Conservation (phyloP, 768 basidiomycete species). For the Lactarius indigo region DNA sequence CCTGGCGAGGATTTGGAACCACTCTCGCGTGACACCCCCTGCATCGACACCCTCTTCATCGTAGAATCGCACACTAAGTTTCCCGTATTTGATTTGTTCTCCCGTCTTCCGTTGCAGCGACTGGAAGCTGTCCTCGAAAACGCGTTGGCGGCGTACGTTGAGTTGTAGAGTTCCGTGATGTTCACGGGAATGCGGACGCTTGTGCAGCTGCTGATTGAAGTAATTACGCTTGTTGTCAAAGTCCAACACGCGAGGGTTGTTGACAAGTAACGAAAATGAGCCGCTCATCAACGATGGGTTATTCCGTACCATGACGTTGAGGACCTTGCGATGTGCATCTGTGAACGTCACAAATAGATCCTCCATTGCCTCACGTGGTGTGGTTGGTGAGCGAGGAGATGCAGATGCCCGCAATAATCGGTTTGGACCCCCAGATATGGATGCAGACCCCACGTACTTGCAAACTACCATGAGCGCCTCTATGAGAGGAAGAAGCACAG, state of each 20-base stretch:
- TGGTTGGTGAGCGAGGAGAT: conserved; percentile 64
- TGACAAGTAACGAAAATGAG: conserved; percentile 92
- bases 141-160: conserved; percentile 84
- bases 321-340: conserved; percentile 85
- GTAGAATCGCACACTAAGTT: conserved; percentile 93
- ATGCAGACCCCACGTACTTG: conserved; percentile 82
- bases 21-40: conserved; percentile 95
- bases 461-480: conserved; percentile 98
- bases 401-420: conserved; percentile 59
- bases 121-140: conserved; percentile 98
- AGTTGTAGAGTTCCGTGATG: conserved; percentile 81
- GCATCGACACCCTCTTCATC: conserved; percentile 99
- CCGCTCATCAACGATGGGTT: conserved; percentile 98
- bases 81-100: conserved; percentile 97
- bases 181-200: conserved; percentile 73
- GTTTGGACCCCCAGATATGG: conserved; percentile 39
- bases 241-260: conserved; percentile 95
- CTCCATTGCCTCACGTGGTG: conserved; percentile 74
- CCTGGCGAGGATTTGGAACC: conserved; percentile 96
- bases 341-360: conserved; percentile 93
- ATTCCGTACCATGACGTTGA: conserved; percentile 97
- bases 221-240: conserved; percentile 99
- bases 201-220: conserved; percentile 88
- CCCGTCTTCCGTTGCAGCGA: conserved; percentile 85
- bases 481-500: conserved; percentile 89